phyloP scores from a whole-genome alignment of 352 stramenopile species.

The Phytophthora sp. region DNA sequence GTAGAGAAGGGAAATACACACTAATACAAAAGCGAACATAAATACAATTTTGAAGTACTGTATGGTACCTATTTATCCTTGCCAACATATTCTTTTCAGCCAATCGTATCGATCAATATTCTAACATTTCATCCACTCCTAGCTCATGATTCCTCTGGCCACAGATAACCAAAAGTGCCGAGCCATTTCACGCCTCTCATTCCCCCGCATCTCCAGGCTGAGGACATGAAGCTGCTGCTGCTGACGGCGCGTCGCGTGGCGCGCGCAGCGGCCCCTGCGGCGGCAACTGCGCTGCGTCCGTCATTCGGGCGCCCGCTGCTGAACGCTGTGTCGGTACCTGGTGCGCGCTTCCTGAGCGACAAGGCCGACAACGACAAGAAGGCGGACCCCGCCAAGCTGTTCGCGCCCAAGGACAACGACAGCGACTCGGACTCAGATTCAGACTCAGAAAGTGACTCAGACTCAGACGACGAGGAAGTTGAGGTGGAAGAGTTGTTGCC shows the following conservation, averaged over 20 bases:
- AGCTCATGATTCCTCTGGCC: constrained; percentile 3
- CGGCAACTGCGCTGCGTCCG: constrained; percentile 13
- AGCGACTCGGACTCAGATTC: constrained; percentile 28
- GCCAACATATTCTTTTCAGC: too few relatives aligned
- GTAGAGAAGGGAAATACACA: constrained; percentile 29
- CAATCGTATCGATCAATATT: too few relatives aligned
- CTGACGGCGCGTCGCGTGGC: constrained; percentile 39
- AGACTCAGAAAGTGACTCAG: constrained; percentile 39
- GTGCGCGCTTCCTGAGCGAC: constrained; percentile 34
- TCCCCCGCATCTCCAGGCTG: constrained; percentile 1
- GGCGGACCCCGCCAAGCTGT: constrained; percentile 34
- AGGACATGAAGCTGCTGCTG: constrained; percentile 60
- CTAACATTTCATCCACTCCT: constrained; percentile 28
- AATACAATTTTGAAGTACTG: too few relatives aligned
- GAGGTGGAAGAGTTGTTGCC: constrained; percentile 32
- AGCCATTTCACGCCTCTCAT: constrained; percentile 41
- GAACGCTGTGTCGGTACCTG: constrained; percentile 9
- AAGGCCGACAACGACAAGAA: constrained; percentile 25
- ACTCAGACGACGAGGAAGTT: constrained; percentile 28
- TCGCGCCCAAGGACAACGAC: constrained; percentile 22
- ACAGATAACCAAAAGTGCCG: constrained; percentile 25
- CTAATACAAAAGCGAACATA: too few relatives aligned
- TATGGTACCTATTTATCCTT: too few relatives aligned
- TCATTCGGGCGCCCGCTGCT: constrained; percentile 11
- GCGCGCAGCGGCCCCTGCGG: constrained; percentile 24